phyloP scores from a whole-genome alignment of 768 basidiomycete genomes.

The Rhodotorula diobovata region DNA sequence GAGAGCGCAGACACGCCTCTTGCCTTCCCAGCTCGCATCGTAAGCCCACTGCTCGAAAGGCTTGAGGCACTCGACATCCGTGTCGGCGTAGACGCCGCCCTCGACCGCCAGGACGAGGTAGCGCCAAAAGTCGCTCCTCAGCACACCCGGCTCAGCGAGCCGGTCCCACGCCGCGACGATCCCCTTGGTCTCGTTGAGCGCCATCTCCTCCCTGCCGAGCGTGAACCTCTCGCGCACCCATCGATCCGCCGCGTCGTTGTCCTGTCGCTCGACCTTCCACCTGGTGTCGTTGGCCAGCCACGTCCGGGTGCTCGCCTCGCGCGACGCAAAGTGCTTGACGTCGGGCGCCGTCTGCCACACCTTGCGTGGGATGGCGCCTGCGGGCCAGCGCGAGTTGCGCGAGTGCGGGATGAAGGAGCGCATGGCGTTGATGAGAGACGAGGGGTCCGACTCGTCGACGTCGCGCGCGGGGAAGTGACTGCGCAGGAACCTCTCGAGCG shows the following conservation, averaged over 20 bases:
- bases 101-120: conserved; percentile 39
- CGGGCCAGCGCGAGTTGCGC: background rate
- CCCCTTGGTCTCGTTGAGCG: conserved; percentile 9
- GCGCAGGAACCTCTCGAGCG: conserved; percentile 34
- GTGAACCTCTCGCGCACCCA: conserved; percentile 34
- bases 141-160: conserved; percentile 23
- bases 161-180: conserved; percentile 31
- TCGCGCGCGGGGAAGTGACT: conserved; percentile 26
- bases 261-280: conserved; percentile 17
- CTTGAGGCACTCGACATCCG: conserved; percentile 48
- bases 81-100: conserved; percentile 43
- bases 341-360: conserved; percentile 33
- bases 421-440: conserved; percentile 33
- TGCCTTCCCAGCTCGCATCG: conserved; percentile 40
- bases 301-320: background rate
- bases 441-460: conserved; percentile 14
- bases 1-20: background rate
- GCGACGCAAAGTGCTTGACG: background rate
- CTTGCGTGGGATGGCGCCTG: conserved; percentile 15
- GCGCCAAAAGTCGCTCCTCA: conserved; percentile 41
- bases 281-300: conserved; percentile 18
- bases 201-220: background rate
- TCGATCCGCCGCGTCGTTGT: conserved; percentile 21
- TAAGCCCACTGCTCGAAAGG: conserved; percentile 46
- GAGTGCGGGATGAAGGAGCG: conserved; percentile 32